Evolutionary conservation across 2,329 filamentous ascomycete genomes (phyloP), one percentile per base, ranked within the genome.

Genomic region (Lithohypha guttulata): DNA sequence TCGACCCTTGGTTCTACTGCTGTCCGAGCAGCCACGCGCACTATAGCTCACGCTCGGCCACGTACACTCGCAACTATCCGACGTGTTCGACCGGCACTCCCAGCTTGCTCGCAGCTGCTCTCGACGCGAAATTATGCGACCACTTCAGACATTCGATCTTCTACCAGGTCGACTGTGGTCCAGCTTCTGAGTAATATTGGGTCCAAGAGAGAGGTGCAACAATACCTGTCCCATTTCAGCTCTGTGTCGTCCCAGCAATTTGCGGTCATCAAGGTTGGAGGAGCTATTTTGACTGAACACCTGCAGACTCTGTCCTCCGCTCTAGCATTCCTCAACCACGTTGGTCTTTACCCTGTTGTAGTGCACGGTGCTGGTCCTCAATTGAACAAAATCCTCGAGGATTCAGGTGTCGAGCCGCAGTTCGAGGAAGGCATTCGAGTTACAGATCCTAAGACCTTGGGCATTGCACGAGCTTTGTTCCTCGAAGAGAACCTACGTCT

Each of bases 181-280:
- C 84, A 89, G 66, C 75, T 94, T 44, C 73, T 96, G 52, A 93
- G 85, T 68, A 94, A 89, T 65, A 93, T 96, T 59, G 89, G 86
- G 46, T 94, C 86, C 47, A 93, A 93, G 73, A 74, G 89, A 45
- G 89, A 98, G 68, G 85, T 93, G 48, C 84, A 95, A 69, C 89
- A 96, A 64, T 96, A 96, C 63, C 79, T 96, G 43, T 91, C 87
- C 51, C 86, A 96, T 60, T 98, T 98, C 71, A 91, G 82, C 52
- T 94, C 87, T 22, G 87, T 95, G 46, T 91, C 86, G 30, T 93
- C 86, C 23, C 87, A 96, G 67, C 86, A 93, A 58, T 98, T 96
- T 61, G 89, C 87, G 51, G 89, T 98, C 34, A 93, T 98, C 64
- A 98, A 98, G 70, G 89, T 96, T 41, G 91, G 89, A 46, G 91